Conservation (phyloP, 1,284 basidiomycete genomes). For the Ganoderma resinaceum region DNA sequence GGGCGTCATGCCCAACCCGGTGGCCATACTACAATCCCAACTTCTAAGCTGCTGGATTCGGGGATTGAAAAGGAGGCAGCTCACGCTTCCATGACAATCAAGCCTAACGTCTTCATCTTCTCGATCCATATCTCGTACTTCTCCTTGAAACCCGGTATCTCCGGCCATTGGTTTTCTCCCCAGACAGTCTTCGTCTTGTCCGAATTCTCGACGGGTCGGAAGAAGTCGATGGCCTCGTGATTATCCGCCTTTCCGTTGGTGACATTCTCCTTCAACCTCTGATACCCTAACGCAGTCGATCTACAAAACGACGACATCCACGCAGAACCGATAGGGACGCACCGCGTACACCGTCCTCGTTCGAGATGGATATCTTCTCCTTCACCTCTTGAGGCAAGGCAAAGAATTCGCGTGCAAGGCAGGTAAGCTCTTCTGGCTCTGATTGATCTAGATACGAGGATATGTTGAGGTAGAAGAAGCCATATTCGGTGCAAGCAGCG, state of each 20-base stretch:
- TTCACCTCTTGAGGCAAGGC: constrained; percentile 74
- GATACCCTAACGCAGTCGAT: constrained; percentile 54
- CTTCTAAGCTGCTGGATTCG: background rate
- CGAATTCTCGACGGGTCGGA: constrained; percentile 72
- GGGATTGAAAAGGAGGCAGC: constrained; percentile 36
- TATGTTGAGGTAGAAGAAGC: constrained; percentile 88
- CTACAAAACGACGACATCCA: background rate
- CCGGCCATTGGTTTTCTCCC: constrained; percentile 89
- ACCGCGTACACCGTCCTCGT: constrained; percentile 82
- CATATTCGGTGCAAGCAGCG: constrained; percentile 76
- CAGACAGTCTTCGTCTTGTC: constrained; percentile 74
- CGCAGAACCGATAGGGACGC: constrained; percentile 27
- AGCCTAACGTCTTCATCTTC: constrained; percentile 83
- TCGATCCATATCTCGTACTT: constrained; percentile 77
- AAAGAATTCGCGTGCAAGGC: constrained; percentile 78
- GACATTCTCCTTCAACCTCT: constrained; percentile 78
- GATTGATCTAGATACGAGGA: constrained; percentile 58
- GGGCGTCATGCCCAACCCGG: constrained; percentile 73
- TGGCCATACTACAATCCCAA: constrained; percentile 66
- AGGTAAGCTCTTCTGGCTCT: constrained; percentile 72
- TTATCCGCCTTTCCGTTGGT: constrained; percentile 86
- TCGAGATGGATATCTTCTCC: constrained; percentile 66
- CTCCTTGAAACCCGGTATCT: constrained; percentile 59
- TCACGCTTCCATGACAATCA: constrained; percentile 83
- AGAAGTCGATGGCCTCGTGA: constrained; percentile 87